These are phyloP conservation scores for Trichoderma arundinaceum DNA, from an alignment of 2,329 filamentous ascomycete species.

Conservation along the genomic window DNA sequence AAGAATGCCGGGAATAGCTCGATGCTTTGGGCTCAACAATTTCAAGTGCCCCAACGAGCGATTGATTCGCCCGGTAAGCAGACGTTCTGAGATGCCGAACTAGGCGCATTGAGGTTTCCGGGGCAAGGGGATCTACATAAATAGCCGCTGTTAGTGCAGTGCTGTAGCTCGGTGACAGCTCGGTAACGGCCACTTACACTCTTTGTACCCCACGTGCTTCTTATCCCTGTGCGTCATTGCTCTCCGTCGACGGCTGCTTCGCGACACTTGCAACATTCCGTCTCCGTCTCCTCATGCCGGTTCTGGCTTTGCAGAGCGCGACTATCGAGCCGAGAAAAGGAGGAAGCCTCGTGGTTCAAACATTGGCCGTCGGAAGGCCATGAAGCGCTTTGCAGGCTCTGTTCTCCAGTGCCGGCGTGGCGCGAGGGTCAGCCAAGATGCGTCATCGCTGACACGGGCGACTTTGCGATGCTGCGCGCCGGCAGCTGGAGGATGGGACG, in stretches of 20 bases:
- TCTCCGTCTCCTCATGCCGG: background rate
- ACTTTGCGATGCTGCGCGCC: conserved; percentile 28
- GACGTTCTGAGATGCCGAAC: background rate
- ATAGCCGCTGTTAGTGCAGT: background rate
- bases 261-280: background rate
- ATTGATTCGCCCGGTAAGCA: background rate
- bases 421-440: conserved; percentile 31
- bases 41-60: background rate
- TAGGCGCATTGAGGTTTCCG: no score
- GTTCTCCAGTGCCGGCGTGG: conserved; percentile 41
- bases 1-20: background rate
- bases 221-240: conserved; percentile 26
- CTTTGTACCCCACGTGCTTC: conserved; percentile 14
- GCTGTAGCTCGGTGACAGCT: conserved; percentile 9
- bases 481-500: conserved; percentile 7
- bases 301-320: conserved; percentile 30
- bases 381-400: conserved; percentile 43
- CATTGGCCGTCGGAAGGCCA: conserved; percentile 40
- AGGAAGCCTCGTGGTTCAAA: conserved; percentile 3
- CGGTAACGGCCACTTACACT: conserved; percentile 17
- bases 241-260: background rate
- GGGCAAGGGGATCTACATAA: no score
- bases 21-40: background rate
- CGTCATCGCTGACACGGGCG: conserved; percentile 22
- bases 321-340: conserved; percentile 12